phyloP scores from a whole-genome alignment of 441 rosid genomes.

The Gossypium davidsonii region DNA sequence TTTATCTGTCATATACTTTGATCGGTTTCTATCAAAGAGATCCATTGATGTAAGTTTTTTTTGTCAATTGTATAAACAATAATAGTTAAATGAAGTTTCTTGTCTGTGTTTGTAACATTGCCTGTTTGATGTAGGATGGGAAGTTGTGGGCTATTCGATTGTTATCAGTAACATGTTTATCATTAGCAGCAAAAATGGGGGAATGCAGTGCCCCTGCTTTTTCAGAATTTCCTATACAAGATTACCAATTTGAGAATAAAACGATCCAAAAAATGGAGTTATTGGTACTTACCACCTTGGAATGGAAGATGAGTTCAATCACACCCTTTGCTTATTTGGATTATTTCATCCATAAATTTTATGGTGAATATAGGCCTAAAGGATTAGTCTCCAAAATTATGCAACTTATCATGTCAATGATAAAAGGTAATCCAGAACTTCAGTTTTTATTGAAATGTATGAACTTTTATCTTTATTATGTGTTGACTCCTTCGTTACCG shows the following conservation, averaged over 20 bases:
- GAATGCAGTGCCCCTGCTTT: conserved; percentile 59
- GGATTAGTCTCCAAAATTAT: conserved; percentile 39
- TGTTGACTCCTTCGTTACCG: not conserved
- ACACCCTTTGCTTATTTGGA: conserved; percentile 74
- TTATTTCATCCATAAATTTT: conserved; percentile 46
- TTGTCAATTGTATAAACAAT: not conserved
- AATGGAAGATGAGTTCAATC: conserved; percentile 62
- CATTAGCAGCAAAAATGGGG: conserved; percentile 83
- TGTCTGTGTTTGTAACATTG: not conserved
- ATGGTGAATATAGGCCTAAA: conserved; percentile 32
- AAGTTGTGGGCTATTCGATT: conserved; percentile 68
- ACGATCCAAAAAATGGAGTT: conserved; percentile 68
- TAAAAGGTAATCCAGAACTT: conserved; percentile 42
- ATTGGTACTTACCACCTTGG: conserved; percentile 55
- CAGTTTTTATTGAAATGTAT: not conserved
- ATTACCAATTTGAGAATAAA: conserved; percentile 41
- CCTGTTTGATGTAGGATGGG: conserved; percentile 41
- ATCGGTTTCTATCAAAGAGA: conserved; percentile 58
- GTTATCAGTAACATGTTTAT: conserved; percentile 69
- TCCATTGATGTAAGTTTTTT: conserved; percentile 51
- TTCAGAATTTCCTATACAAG: conserved; percentile 45
- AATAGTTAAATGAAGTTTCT: not conserved
- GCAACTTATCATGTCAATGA: conserved; percentile 35
- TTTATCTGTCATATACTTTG: conserved; percentile 63
- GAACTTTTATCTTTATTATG: not conserved